Evolutionary conservation across 257 asterid species (phyloP).

Genomic region (Jasminum sambac): DNA sequence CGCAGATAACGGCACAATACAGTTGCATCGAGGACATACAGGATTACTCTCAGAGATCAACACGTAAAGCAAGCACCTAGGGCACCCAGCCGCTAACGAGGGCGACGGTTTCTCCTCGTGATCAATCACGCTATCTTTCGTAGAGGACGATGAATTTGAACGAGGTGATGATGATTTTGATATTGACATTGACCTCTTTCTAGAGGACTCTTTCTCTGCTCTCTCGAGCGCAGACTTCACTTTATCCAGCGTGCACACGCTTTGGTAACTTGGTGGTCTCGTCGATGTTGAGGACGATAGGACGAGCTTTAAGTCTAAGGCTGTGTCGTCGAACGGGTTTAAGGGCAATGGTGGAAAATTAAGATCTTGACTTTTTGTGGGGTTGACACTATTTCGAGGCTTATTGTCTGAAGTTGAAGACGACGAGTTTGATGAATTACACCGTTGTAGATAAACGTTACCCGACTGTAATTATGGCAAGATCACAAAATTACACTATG

Average conservation of each 20-base stretch:
- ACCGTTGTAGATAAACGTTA: conserved; percentile 69
- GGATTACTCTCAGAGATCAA: conserved; percentile 55
- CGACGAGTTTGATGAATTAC: conserved; percentile 55
- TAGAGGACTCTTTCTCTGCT: conserved; percentile 58
- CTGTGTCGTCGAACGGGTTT: conserved; percentile 49
- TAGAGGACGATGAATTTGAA: conserved; percentile 66
- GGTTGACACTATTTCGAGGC: conserved; percentile 19
- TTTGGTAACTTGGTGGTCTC: conserved; percentile 43
- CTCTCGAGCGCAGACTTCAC: conserved; percentile 81
- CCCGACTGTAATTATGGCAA: conserved; percentile 93
- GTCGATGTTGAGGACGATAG: conserved; percentile 35
- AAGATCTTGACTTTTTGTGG: conserved; percentile 63
- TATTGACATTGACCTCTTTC: conserved; percentile 56
- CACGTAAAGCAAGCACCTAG: conserved; percentile 66
- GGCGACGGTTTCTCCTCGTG: conserved; percentile 47
- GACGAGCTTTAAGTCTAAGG: conserved; percentile 59
- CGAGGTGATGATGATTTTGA: conserved; percentile 58
- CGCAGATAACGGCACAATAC: conserved; percentile 50
- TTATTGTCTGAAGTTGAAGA: conserved; percentile 45
- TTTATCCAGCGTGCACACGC: conserved; percentile 89
- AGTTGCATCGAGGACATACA: conserved; percentile 68
- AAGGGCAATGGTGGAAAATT: conserved; percentile 59
- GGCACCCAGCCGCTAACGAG: conserved; percentile 77
- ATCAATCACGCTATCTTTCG: conserved; percentile 43
- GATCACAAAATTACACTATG: background rate